These are phyloP conservation scores for Carex littledalei DNA, from an alignment of 176 grass and related monocot species.

Conservation along the genomic window DNA sequence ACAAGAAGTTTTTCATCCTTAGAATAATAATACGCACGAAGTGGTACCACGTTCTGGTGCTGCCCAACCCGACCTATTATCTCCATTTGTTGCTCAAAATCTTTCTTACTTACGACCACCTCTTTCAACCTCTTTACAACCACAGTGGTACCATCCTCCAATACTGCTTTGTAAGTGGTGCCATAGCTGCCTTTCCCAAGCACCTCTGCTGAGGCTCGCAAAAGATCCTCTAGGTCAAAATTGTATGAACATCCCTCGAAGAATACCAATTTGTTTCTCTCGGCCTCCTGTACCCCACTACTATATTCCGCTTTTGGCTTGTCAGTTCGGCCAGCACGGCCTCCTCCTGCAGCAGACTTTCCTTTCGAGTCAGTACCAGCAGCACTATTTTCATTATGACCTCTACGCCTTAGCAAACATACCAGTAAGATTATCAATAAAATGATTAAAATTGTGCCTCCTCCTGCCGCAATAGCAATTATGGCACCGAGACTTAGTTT, in stretches of 20 bases:
- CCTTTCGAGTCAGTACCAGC: conserved; percentile 52
- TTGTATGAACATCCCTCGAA: conserved; percentile 82
- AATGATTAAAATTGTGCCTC: conserved; percentile 53
- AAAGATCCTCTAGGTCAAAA: conserved; percentile 95
- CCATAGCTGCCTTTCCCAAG: conserved; percentile 95
- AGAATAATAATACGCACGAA: conserved; percentile 97
- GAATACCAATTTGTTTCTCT: conserved; percentile 90
- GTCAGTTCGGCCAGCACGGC: conserved; percentile 30
- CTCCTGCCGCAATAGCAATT: conserved; percentile 54
- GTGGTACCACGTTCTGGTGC: conserved; percentile 70
- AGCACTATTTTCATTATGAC: conserved; percentile 25
- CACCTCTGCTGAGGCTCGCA: conserved; percentile 91
- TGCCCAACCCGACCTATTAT: conserved; percentile 68
- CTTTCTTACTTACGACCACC: conserved; percentile 75
- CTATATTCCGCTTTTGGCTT: conserved; percentile 89
- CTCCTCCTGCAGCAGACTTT: conserved; percentile 50
- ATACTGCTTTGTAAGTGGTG: conserved; percentile 93
- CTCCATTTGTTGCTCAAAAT: conserved; percentile 97
- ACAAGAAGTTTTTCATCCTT: conserved; percentile 98
- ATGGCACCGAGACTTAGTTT: conserved; percentile 53
- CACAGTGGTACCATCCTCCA: conserved; percentile 91
- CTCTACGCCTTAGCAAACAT: conserved; percentile 73
- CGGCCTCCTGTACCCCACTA: conserved; percentile 84
- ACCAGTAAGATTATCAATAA: conserved; percentile 50
- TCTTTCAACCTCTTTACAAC: conserved; percentile 96